A percentile compares a stretch with the other conserved stretches of the same genome.
These are phyloP conservation scores for Erucastrum elatum DNA, from an alignment of 345 rosid genomes.

Conservation along the genomic window DNA sequence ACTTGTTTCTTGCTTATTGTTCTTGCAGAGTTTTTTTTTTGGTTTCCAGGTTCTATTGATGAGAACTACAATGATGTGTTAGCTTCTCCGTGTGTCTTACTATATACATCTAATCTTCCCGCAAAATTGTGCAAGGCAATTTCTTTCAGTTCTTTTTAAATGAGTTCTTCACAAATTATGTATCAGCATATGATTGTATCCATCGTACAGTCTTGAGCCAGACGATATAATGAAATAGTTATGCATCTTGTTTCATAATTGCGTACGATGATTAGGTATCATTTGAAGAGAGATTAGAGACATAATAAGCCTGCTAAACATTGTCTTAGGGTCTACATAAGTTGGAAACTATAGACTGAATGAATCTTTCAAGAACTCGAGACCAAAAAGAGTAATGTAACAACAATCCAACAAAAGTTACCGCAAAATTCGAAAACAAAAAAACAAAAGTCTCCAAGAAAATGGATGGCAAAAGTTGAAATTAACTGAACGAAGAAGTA, in stretches of 20 bases:
- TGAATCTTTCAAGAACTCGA: background rate
- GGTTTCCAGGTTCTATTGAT: background rate
- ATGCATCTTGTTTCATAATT: too few species aligned
- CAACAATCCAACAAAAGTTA: conserved; percentile 25
- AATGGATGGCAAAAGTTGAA: conserved; percentile 6
- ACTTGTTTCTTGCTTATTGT: conserved; percentile 5
- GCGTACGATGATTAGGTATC: too few species aligned
- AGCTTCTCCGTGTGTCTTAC: background rate
- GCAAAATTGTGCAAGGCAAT: background rate
- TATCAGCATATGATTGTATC: too few species aligned
- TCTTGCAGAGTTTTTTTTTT: conserved; percentile 28
- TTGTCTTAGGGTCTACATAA: too few species aligned
- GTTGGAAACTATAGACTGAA: background rate
- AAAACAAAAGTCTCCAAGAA: background rate
- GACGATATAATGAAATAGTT: too few species aligned
- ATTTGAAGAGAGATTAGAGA: too few species aligned
- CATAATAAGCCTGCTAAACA: background rate
- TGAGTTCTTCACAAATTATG: too few species aligned
- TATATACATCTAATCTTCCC: background rate
- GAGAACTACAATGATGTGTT: background rate
- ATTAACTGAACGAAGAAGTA: background rate
- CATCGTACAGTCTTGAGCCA: too few species aligned
- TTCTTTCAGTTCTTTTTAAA: too few species aligned
- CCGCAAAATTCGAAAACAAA: conserved; percentile 28
- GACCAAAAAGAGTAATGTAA: conserved; percentile 4